Conservation (phyloP, 108 stramenopile genomes). For the Pseudonitzschia multiseries region DNA sequence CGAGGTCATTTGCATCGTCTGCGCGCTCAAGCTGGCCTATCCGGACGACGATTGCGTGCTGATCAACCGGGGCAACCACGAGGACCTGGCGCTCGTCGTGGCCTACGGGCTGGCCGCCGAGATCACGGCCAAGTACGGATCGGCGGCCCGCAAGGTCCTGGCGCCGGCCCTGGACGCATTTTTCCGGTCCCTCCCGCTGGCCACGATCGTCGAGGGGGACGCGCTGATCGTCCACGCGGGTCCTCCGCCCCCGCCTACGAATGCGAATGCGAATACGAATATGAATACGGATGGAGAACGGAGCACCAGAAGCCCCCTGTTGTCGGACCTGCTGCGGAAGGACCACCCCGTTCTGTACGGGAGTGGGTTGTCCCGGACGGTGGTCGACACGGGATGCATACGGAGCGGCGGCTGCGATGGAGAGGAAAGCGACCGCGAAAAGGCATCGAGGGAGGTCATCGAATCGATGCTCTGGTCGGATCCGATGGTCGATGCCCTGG, state of each 20-base stretch:
- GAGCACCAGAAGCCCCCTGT: not conserved
- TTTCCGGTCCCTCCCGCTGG: constrained; percentile 16
- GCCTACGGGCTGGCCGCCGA: constrained; percentile 45
- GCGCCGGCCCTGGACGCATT: constrained; percentile 20
- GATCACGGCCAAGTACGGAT: constrained; percentile 32
- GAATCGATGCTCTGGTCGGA: constrained; percentile 31
- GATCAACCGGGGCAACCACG: constrained; percentile 50
- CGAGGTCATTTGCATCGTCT: constrained; percentile 36
- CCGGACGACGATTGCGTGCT: constrained; percentile 30
- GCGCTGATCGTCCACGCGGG: constrained; percentile 33
- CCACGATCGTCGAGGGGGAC: constrained; percentile 18
- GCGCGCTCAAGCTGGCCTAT: constrained; percentile 26
- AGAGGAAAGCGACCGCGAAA: no score
- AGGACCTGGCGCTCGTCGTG: constrained; percentile 34
- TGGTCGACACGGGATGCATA: not conserved
- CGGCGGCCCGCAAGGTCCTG: not conserved
- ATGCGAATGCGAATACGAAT: not conserved
- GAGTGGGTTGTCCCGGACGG: constrained; percentile 7
- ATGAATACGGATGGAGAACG: not conserved
- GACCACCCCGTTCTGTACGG: not conserved
- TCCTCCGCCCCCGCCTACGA: constrained; percentile 7
- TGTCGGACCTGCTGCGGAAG: not conserved
- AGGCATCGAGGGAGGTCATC: constrained; percentile 8
- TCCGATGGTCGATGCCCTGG: constrained; percentile 13
- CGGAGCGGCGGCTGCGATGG: not conserved